A percentile compares a stretch with the other conserved stretches of the same genome.
Evolutionary conservation across 352 stramenopile species (phyloP).

Genomic region (Phytophthora podocarpi): DNA sequence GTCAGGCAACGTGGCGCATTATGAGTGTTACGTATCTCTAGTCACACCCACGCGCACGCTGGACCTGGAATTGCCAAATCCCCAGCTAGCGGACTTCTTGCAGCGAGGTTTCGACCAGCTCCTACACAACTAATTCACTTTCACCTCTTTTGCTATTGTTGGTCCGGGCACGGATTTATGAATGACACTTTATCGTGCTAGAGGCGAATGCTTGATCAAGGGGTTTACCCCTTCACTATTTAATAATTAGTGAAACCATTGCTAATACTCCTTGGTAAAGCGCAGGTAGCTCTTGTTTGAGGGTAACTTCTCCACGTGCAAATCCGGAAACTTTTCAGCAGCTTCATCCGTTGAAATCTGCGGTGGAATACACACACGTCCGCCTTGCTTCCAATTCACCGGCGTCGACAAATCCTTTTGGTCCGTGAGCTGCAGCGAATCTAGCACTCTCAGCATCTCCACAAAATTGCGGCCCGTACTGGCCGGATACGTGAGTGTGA

Average conservation of each 20-base stretch:
- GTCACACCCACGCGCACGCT: conserved; percentile 71
- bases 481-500: conserved; percentile 92
- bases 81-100: conserved; percentile 62
- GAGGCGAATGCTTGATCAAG: too few relatives aligned
- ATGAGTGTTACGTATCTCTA: conserved; percentile 79
- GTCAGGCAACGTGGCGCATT: conserved; percentile 65
- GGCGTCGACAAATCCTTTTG: conserved; percentile 58
- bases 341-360: conserved; percentile 64
- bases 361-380: conserved; percentile 69
- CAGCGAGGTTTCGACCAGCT: conserved; percentile 63
- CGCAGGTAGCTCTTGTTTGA: conserved; percentile 79
- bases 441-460: conserved; percentile 91
- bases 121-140: conserved; percentile 38
- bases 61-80: conserved; percentile 65
- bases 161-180: too few relatives aligned
- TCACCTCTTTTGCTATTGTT: too few relatives aligned
- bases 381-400: conserved; percentile 75
- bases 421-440: conserved; percentile 87
- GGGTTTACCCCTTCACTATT: too few relatives aligned
- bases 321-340: conserved; percentile 64
- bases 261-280: conserved; percentile 60
- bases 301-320: conserved; percentile 65
- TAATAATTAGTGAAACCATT: too few relatives aligned
- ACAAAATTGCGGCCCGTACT: conserved; percentile 93
- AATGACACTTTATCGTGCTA: too few relatives aligned